These are phyloP conservation scores for Vicia faba DNA, from an alignment of 306 rosid species.

Conservation along the genomic window DNA sequence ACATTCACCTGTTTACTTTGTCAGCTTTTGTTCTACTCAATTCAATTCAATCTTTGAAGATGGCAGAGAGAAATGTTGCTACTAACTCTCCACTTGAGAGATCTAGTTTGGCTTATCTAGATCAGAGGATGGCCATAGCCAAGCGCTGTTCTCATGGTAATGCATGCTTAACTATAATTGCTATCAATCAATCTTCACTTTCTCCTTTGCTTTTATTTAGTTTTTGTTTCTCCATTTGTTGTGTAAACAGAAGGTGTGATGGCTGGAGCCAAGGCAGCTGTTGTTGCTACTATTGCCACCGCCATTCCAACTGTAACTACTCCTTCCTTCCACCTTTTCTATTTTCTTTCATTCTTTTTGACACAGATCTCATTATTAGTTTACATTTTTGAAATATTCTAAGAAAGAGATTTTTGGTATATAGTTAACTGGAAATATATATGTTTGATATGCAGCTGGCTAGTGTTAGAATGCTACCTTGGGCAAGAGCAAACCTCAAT, in stretches of 20 bases:
- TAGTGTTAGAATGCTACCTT: slow-evolving; percentile 92
- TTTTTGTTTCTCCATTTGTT: neutral
- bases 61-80: slow-evolving; percentile 61
- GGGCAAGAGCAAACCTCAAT: slow-evolving; percentile 95
- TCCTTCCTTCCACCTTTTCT: too few relatives aligned
- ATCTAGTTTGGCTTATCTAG: slow-evolving; percentile 58
- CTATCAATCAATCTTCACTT: neutral
- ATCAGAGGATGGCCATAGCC: slow-evolving; percentile 84
- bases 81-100: slow-evolving; percentile 60
- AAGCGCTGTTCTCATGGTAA: slow-evolving; percentile 75
- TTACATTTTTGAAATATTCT: neutral
- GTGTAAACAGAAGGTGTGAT: slow-evolving; percentile 78
- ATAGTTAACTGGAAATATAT: too few relatives aligned
- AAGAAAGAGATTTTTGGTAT: neutral
- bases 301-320: slow-evolving; percentile 87
- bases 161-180: neutral
- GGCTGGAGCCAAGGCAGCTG: slow-evolving; percentile 96
- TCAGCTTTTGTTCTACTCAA: slow-evolving; percentile 3
- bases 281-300: slow-evolving; percentile 77
- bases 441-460: slow-evolving; percentile 70
- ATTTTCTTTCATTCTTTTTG: too few relatives aligned
- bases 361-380: too few relatives aligned
- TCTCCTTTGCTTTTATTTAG: neutral
- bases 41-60: slow-evolving; percentile 30
- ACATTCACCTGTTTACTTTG: neutral